Percentiles rank a stretch among this genome's conserved stretches.
Conservation (phyloP, 1,284 basidiomycete genomes). For the Pseudozyma sp. region DNA sequence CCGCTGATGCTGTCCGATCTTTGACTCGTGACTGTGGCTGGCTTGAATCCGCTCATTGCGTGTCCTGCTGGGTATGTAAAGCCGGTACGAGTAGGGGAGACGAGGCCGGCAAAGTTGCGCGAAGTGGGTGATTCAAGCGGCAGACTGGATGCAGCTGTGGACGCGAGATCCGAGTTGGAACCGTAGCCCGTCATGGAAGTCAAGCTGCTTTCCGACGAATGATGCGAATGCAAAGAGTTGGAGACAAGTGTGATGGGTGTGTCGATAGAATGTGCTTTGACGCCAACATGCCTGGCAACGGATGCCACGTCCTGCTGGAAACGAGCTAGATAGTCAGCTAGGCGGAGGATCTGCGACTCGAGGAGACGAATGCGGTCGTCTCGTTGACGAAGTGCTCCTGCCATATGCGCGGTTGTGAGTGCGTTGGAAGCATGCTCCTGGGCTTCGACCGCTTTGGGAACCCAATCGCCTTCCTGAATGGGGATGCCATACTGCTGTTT, state of each 20-base stretch:
- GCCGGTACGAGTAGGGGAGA: constrained; percentile 42
- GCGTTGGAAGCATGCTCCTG: constrained; percentile 30
- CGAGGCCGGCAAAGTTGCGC: constrained; percentile 39
- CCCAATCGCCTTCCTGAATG: constrained; percentile 65
- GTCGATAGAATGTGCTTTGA: constrained; percentile 49
- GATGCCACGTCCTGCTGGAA: constrained; percentile 60
- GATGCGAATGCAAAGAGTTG: constrained; percentile 39
- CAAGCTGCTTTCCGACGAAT: constrained; percentile 29
- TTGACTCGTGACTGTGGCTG: constrained; percentile 20
- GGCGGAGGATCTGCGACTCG: constrained; percentile 60
- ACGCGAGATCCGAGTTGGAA: constrained; percentile 33
- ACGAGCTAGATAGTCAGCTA: constrained; percentile 57
- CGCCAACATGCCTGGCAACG: constrained; percentile 48
- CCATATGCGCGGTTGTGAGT: constrained; percentile 34
- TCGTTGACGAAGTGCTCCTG: constrained; percentile 37
- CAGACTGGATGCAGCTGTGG: constrained; percentile 30
- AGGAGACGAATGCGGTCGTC: constrained; percentile 65
- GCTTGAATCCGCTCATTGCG: constrained; percentile 48
- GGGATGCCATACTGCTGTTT: constrained; percentile 62
- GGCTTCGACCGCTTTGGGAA: constrained; percentile 47
- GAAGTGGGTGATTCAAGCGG: constrained; percentile 46
- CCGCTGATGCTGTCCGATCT: constrained; percentile 26
- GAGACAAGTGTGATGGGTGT: constrained; percentile 46
- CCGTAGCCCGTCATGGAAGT: constrained; percentile 26
- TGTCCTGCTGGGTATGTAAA: constrained; percentile 36